These are phyloP conservation scores for Phylloboletellus chloephorus DNA, from an alignment of 1,284 basidiomycete species.

Conservation along the genomic window DNA sequence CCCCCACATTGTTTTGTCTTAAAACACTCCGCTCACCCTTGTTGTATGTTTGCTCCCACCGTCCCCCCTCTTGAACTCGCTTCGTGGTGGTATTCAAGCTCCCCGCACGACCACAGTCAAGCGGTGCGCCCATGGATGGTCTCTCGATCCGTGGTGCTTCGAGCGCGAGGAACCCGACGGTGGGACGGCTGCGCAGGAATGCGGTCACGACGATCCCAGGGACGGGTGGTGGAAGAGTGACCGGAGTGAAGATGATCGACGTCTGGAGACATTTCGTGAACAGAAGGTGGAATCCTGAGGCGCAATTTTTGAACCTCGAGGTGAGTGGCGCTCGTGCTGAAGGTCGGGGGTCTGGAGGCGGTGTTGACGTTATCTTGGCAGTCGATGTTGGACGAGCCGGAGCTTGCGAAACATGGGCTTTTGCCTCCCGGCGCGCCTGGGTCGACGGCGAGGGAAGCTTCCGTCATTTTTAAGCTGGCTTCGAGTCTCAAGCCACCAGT, in stretches of 20 bases:
- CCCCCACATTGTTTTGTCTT: conserved; percentile 27
- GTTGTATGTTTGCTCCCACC: conserved; percentile 28
- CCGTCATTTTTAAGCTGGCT: conserved; percentile 83
- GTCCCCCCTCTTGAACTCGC: conserved; percentile 25
- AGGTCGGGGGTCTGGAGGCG: conserved; percentile 28
- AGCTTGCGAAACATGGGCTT: conserved; percentile 62
- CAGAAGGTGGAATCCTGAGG: conserved; percentile 62
- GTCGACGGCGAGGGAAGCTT: conserved; percentile 57
- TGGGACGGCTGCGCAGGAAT: conserved; percentile 53
- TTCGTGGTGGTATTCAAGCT: conserved; percentile 27
- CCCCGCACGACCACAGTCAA: conserved; percentile 31
- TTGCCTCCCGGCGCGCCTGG: conserved; percentile 61
- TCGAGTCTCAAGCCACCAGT: conserved; percentile 73
- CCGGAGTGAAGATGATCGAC: conserved; percentile 44
- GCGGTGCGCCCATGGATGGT: conserved; percentile 25
- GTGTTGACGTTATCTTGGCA: conserved; percentile 30
- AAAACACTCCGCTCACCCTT: conserved; percentile 41
- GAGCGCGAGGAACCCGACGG: conserved; percentile 32
- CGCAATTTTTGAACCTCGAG: conserved; percentile 74
- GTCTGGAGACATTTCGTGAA: conserved; percentile 67
- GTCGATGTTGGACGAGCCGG: conserved; percentile 64
- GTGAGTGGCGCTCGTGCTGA: conserved; percentile 36
- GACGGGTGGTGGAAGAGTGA: conserved; percentile 12
- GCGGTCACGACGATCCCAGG: conserved; percentile 37
- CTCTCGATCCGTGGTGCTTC: conserved; percentile 33